These are phyloP conservation scores for Candida smagusa DNA, from an alignment of 1,139 yeast genomes.

Conservation along the genomic window DNA sequence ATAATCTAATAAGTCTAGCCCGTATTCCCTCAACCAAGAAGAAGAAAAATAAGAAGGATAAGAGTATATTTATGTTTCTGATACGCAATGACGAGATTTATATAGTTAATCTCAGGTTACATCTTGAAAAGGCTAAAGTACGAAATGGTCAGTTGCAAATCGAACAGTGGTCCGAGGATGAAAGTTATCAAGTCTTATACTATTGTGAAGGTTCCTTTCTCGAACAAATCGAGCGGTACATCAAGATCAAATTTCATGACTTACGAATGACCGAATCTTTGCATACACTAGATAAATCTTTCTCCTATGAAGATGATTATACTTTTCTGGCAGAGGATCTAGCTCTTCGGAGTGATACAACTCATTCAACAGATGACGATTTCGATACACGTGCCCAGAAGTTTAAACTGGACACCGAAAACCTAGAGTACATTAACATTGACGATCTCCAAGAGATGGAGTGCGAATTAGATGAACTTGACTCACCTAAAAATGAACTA, in stretches of 20 bases:
- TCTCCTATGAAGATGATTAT: neutral
- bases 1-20: constrained; percentile 35
- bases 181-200: constrained; percentile 26
- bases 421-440: constrained; percentile 18
- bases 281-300: neutral
- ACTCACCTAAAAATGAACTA: neutral
- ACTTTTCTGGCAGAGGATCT: constrained; percentile 17
- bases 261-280: too few species aligned
- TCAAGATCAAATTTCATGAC: constrained; percentile 10
- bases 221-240: constrained; percentile 27
- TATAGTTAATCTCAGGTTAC: constrained; percentile 30
- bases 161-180: constrained; percentile 24
- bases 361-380: constrained; percentile 1
- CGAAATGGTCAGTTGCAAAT: constrained; percentile 2
- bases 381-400: constrained; percentile 8
- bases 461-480: constrained; percentile 11
- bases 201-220: constrained; percentile 30
- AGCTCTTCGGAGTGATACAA: constrained; percentile 2
- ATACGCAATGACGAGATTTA: constrained; percentile 25
- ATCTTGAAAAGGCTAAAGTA: constrained; percentile 15
- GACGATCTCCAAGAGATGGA: constrained; percentile 14
- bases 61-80: neutral
- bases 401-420: constrained; percentile 28
- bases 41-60: constrained; percentile 3
- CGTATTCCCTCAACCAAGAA: constrained; percentile 12